A percentile compares a stretch with the other conserved stretches of the same genome.
These are phyloP conservation scores for Westerdykella ornata DNA, from an alignment of 2,329 filamentous ascomycete genomes.

Conservation along the genomic window DNA sequence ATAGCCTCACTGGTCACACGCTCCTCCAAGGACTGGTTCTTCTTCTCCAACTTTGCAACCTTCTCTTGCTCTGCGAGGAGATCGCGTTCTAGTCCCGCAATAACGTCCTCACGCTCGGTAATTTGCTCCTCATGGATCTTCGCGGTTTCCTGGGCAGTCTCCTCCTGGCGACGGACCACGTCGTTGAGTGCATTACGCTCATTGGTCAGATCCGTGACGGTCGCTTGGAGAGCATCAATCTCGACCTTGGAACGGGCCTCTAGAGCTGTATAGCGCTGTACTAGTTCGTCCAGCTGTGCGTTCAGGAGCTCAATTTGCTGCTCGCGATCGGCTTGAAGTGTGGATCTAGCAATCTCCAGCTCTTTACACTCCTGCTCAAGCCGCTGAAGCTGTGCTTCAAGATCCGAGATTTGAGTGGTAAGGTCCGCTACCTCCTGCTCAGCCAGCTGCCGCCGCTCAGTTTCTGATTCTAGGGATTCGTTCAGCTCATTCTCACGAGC, in stretches of 20 bases:
- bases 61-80: constrained; percentile 16
- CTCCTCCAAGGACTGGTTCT: constrained; percentile 24
- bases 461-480: constrained; percentile 36
- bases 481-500: constrained; percentile 38
- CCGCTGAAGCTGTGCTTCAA: constrained; percentile 30
- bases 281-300: constrained; percentile 28
- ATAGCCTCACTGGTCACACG: constrained; percentile 25
- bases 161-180: constrained; percentile 35
- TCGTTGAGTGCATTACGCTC: constrained; percentile 34
- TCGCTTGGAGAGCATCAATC: constrained; percentile 28
- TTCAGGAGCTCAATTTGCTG: constrained; percentile 32
- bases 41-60: constrained; percentile 20
- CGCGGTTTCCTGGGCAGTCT: constrained; percentile 15
- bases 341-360: constrained; percentile 27
- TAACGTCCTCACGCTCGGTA: constrained; percentile 11
- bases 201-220: constrained; percentile 39
- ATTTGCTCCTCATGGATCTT: constrained; percentile 19
- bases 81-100: constrained; percentile 18
- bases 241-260: constrained; percentile 27
- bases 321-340: constrained; percentile 27
- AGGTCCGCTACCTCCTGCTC: constrained; percentile 33
- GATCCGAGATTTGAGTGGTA: constrained; percentile 28
- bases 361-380: constrained; percentile 16
- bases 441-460: constrained; percentile 32
- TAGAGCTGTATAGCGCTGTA: constrained; percentile 26